Base-by-base conservation (phyloP, 1,139 yeast genomes). In the Hyphopichia khmerensis region DNA sequence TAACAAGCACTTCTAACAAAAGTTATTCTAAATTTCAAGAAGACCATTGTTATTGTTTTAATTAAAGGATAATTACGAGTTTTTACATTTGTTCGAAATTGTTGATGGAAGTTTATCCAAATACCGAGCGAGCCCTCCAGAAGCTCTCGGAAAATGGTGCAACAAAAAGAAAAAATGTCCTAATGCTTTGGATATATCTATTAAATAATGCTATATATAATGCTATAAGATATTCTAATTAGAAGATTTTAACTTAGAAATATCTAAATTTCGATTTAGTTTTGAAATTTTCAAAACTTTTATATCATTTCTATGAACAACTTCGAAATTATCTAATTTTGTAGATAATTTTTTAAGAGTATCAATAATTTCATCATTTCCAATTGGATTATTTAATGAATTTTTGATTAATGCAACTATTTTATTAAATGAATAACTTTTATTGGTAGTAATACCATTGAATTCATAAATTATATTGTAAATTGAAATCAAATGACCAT, bases 401-500 rank as follows among this genome's bases (percentile, higher is more conserved):
- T 73, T 77, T 33, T 59, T 56, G 3, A 72, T 56, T 2, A 56
- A 62, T 19, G 59, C 55, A 3, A 57, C 48, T 10, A 69, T 40
- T 38, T 61, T 62, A 2, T 53, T 40, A 16, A 66, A 41, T 1
- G 75, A 58, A 43, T 57, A 56, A 17, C 64, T 48, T 41, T 54
- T 48, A 31, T 44, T 39, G 3, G 39, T 39, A 23, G 5, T 17
- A 7, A 7, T 15, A 17, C 34, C 34, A 42, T 54, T 51, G 15
- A 62, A 42, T 43, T 71, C 77, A 48, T 55, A 64, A 3, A 73
- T 48, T 2, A 69, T 61, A 41, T 70, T 67, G 47, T 72, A 73
- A 6, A 72, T 50, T 11, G 60, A 67, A 2, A 59, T 63, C 35
- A 72, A 51, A 50, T 79, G 80, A 4, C 75, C 70, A 5, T 59